Evolutionary conservation across 805 yeast genomes (phyloP).

Genomic region (Yarrowia porcina): DNA sequence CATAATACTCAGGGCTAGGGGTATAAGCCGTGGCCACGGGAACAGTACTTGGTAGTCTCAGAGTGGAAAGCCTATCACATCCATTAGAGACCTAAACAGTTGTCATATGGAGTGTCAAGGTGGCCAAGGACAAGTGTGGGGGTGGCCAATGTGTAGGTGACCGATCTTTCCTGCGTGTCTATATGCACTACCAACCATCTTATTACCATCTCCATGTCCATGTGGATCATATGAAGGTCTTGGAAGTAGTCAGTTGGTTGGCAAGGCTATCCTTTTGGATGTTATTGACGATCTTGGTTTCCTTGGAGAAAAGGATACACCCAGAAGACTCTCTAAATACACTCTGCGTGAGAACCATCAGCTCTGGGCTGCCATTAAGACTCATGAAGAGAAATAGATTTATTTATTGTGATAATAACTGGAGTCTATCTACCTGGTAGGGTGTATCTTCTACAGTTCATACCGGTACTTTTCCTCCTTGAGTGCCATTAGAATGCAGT

Average conservation of each 20-base stretch:
- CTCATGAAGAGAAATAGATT: neutral
- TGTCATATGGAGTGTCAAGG: slow-evolving; percentile 54
- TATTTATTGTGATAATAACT: neutral
- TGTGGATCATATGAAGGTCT: slow-evolving; percentile 66
- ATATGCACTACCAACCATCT: slow-evolving; percentile 89
- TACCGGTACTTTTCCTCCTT: too few relatives aligned
- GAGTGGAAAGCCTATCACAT: slow-evolving; percentile 44
- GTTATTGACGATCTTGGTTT: slow-evolving; percentile 66
- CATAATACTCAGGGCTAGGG: too few relatives aligned
- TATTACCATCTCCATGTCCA: slow-evolving; percentile 95
- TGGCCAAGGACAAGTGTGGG: slow-evolving; percentile 50
- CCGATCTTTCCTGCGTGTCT: slow-evolving; percentile 63
- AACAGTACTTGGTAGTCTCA: slow-evolving; percentile 76
- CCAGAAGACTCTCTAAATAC: slow-evolving; percentile 58
- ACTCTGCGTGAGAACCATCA: slow-evolving; percentile 73
- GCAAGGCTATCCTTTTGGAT: slow-evolving; percentile 78
- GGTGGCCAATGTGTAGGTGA: too few relatives aligned
- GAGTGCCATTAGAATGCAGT: too few relatives aligned
- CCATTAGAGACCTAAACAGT: slow-evolving; percentile 68
- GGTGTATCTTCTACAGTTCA: too few relatives aligned
- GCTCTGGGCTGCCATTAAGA: slow-evolving; percentile 49
- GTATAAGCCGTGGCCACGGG: too few relatives aligned
- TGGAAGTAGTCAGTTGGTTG: slow-evolving; percentile 49
- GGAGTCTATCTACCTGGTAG: too few relatives aligned
- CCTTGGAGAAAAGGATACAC: slow-evolving; percentile 57